Percentiles rank a stretch among this genome's conserved stretches.
Conservation (phyloP, 345 rosid species). For the Syzygium oleosum region DNA sequence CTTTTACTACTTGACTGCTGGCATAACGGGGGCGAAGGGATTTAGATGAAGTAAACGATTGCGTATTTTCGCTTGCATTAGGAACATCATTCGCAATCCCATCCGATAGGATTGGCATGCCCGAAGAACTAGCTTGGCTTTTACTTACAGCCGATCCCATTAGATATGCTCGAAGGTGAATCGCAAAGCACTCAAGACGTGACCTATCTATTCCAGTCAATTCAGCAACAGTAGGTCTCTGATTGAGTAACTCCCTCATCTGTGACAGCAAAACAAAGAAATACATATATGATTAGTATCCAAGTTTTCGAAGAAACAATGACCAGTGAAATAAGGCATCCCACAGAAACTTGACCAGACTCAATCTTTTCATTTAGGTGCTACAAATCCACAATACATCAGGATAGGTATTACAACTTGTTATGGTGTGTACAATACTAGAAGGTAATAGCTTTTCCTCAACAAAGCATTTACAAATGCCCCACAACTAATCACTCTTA, state of each 20-base stretch:
- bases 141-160: constrained; percentile 46
- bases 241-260: constrained; percentile 79
- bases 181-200: constrained; percentile 84
- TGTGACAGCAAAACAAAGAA: constrained; percentile 12
- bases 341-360: not conserved
- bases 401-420: not conserved
- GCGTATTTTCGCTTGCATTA: constrained; percentile 4
- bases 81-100: constrained; percentile 6
- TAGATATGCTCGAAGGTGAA: constrained; percentile 71
- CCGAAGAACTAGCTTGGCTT: constrained; percentile 12
- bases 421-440: not conserved
- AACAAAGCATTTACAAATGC: not conserved
- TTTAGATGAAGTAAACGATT: constrained; percentile 22
- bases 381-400: not conserved
- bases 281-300: not conserved
- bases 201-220: constrained; percentile 86
- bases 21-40: constrained; percentile 37
- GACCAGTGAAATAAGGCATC: not conserved
- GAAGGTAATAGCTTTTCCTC: not conserved
- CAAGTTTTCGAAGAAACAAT: not conserved
- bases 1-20: constrained; percentile 35
- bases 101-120: constrained; percentile 9
- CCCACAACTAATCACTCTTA: not conserved
- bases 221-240: constrained; percentile 83
- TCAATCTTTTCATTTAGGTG: not conserved